Evolutionary conservation across 2,329 filamentous ascomycete species (phyloP).

Genomic region (Triangularia setosa): DNA sequence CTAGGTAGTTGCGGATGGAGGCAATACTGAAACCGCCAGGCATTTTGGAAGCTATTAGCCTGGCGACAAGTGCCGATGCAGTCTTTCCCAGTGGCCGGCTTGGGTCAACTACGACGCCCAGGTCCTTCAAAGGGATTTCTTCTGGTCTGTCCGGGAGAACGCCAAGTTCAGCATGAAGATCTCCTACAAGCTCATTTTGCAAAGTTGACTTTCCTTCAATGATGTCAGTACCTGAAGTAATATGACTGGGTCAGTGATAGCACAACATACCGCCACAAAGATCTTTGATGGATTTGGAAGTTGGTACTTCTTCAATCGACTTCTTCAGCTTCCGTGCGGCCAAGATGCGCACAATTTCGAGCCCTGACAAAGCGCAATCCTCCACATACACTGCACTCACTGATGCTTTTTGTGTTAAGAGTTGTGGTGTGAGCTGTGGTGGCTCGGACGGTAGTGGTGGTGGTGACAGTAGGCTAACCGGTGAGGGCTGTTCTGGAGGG

Average conservation of each 20-base stretch:
- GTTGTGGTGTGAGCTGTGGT: conserved; percentile 54
- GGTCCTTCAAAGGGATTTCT: conserved; percentile 92
- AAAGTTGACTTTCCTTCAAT: conserved; percentile 86
- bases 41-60: conserved; percentile 98
- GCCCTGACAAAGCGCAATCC: conserved; percentile 80
- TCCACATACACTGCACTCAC: conserved; percentile 79
- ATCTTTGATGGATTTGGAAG: conserved; percentile 97
- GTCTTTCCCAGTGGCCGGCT: conserved; percentile 98
- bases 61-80: conserved; percentile 85
- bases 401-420: conserved; percentile 65
- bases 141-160: conserved; percentile 98
- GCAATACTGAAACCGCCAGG: conserved; percentile 99
- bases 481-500: conserved; percentile 49
- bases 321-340: conserved; percentile 99
- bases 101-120: conserved; percentile 98
- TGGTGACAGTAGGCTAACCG: conserved; percentile 41
- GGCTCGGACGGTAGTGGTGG: conserved; percentile 43
- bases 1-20: conserved; percentile 87
- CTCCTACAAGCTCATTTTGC: conserved; percentile 97
- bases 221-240: conserved; percentile 6
- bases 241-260: neutral
- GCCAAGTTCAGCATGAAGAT: conserved; percentile 96
- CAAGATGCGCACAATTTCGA: conserved; percentile 83
- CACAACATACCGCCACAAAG: conserved; percentile 79
- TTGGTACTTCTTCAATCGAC: conserved; percentile 76